These are phyloP conservation scores for Coemansia sp. DNA, from an alignment of 192 early-diverging fungal genomes.

Conservation along the genomic window DNA sequence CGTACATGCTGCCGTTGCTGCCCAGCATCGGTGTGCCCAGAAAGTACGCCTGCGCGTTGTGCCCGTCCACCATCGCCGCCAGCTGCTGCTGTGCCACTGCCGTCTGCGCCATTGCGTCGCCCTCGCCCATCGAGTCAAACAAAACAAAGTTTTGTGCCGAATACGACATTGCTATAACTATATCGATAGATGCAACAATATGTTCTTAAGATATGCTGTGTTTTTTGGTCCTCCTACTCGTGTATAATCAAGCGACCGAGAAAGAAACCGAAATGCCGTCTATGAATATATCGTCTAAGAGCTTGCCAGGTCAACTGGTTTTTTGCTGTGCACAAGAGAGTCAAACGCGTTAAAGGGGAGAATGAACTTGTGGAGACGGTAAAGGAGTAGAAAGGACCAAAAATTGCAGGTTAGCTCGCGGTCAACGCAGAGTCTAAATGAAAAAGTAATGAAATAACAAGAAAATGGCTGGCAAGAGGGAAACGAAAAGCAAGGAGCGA, in stretches of 20 bases:
- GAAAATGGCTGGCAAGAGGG: slow-evolving; percentile 10
- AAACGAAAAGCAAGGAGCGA: slow-evolving; percentile 22
- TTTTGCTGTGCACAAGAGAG: not conserved
- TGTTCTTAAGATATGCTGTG: not conserved
- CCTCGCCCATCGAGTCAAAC: slow-evolving; percentile 27
- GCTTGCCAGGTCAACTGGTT: slow-evolving; percentile 17
- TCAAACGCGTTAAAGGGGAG: not conserved
- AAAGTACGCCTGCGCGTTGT: slow-evolving; percentile 28
- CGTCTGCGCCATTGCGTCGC: slow-evolving; percentile 10
- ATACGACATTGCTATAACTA: slow-evolving; percentile 28
- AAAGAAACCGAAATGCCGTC: not conserved
- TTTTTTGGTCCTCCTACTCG: slow-evolving; percentile 14
- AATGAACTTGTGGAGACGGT: not conserved
- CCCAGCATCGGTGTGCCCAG: slow-evolving; percentile 16
- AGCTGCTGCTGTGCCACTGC: slow-evolving; percentile 19
- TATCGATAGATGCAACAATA: not conserved
- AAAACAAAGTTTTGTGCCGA: slow-evolving; percentile 37
- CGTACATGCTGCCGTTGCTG: slow-evolving; percentile 26
- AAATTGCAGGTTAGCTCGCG: slow-evolving; percentile 39
- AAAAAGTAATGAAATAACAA: slow-evolving; percentile 16
- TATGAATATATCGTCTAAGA: not conserved
- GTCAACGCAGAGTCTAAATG: slow-evolving; percentile 55
- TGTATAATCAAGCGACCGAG: not conserved
- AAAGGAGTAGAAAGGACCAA: slow-evolving; percentile 5
- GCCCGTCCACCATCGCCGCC: slow-evolving; percentile 12